Evolutionary conservation across 176 grass and related monocot species (phyloP), one percentile per base, ranked within the genome.

Genomic region (Guadua angustifolia): DNA sequence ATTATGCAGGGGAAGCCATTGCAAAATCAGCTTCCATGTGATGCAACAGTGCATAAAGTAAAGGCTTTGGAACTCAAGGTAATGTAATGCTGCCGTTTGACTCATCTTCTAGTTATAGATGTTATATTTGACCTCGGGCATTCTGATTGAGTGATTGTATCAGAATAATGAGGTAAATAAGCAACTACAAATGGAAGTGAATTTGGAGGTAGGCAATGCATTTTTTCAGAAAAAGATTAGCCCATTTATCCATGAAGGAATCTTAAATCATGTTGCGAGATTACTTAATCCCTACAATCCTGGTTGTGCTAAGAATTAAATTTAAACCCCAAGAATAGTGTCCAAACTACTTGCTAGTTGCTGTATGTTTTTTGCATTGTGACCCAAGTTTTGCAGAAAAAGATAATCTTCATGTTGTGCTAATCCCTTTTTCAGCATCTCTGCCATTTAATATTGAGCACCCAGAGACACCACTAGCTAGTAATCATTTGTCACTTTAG

Each of bases 391-490:
- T 53, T 66, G 72, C 6, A 53, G 32, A 82, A 62, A 73, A 51
- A 17, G 49, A 15, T 51, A 5, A 66, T 71, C 6, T 66, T 65
- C 19, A 1, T 74, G 53, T 40, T 70, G 32, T 77, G 21, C 7
- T 16, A 53, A 71, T 55, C 49, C 40, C 40, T n/a, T 73, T 91
- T 76, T 32, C 85, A 91, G 85, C 81, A 21, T 77, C 57, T 52
- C 38, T 24, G 40, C 69, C 40, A 58, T 78, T 19, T 74, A 39
- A 74, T 66, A 65, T 75, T 36, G 74, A 75, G 7, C 32, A 56
- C 62, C 46, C 47, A 16, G 65, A 75, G 32, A 45, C 51, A 77
- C 44, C 80, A 57, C 67, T n/a, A n/a, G n/a, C n/a, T n/a, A n/a
- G n/a, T n/a, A n/a, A n/a, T n/a, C n/a, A n/a, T n/a, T n/a, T n/a